Conservation (phyloP, 257 asterid species). For the Linderniella brevidens region DNA sequence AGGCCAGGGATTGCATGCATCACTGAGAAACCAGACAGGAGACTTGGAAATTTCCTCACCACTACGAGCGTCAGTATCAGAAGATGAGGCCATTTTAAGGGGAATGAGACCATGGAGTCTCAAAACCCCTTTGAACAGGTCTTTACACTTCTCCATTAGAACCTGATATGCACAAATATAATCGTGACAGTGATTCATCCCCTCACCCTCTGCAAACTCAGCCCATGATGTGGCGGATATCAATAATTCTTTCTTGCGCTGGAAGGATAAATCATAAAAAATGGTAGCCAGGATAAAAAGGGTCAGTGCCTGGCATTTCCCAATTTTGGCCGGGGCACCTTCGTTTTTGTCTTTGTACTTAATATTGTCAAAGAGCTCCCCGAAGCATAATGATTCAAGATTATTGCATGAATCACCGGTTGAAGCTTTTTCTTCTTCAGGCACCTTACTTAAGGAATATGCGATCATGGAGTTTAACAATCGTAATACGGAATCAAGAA, state of each 20-base stretch:
- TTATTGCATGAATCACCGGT: constrained; percentile 36
- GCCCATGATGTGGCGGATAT: constrained; percentile 43
- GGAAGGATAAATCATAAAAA: constrained; percentile 57
- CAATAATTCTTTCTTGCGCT: constrained; percentile 37
- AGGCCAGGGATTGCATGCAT: constrained; percentile 24
- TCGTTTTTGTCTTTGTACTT: constrained; percentile 16
- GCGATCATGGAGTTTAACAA: constrained; percentile 71
- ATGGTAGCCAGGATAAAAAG: constrained; percentile 67
- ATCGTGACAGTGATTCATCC: constrained; percentile 43
- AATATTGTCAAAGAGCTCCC: constrained; percentile 49
- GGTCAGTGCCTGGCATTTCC: constrained; percentile 41
- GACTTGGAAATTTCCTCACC: constrained; percentile 23
- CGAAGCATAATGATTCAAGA: constrained; percentile 81
- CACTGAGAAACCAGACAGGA: constrained; percentile 45
- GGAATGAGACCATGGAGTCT: constrained; percentile 59
- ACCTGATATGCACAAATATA: constrained; percentile 77
- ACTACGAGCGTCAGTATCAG: constrained; percentile 27
- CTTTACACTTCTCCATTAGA: constrained; percentile 58
- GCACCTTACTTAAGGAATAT: constrained; percentile 50
- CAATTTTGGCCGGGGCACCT: constrained; percentile 22
- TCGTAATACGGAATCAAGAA: constrained; percentile 57
- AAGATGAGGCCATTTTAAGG: constrained; percentile 19
- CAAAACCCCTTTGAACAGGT: constrained; percentile 28
- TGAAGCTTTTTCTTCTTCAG: constrained; percentile 39
- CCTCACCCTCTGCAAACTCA: constrained; percentile 47